Base-by-base conservation (phyloP, 164 flowering plant species). In the Vitis rupestris region DNA sequence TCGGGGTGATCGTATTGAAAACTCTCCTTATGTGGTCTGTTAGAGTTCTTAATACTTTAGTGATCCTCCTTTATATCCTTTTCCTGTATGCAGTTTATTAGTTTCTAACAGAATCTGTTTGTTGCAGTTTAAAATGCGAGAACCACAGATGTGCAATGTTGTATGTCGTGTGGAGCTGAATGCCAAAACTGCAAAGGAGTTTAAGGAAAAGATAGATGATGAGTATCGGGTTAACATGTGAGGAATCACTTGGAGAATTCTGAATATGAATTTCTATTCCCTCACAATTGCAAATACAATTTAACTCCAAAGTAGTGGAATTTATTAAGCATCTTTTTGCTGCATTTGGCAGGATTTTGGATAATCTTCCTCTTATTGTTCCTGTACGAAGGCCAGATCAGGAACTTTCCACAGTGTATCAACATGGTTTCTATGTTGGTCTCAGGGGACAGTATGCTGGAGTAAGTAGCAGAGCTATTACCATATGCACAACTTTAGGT, bases 1-100 rank as follows among this genome's bases (percentile, higher is more conserved):
- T 76, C 97, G 97, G 48, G 98, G 98, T 61, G 98, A 94, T 82
- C 94, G 97, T 19, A 94, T 94, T 79, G 97, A 94, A 73, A 94
- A 94, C 76, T 92, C 97, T 66, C 86, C 89, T 29, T 94, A 79
- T 80, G 86, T 63, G 88, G 97, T 94, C 15, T 63, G 92, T 72
- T 77, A 30, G 14, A 17, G 59, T n/a, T 69, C 56, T 16, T 30
- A 16, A 59, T 66, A 7, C 61, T 71, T 49, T 55, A 48, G 17
- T 12, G 30, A 9, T 59, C 8, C 9, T 30, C 14, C 2, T 31
- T 2, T 53, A 51, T 31, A 37, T 3, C 64, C 5, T 15, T 63
- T 31, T 23, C 1, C 15, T 61, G 10, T 63, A 49, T 69, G 47
- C 59, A 44, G 54, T 59, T 48, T 48, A 57, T 66, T 37, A 44